Percentiles rank a stretch among this genome's conserved stretches.
phyloP scores from a whole-genome alignment of 2,329 filamentous ascomycete species.

The Talaromyces amestolkiae region DNA sequence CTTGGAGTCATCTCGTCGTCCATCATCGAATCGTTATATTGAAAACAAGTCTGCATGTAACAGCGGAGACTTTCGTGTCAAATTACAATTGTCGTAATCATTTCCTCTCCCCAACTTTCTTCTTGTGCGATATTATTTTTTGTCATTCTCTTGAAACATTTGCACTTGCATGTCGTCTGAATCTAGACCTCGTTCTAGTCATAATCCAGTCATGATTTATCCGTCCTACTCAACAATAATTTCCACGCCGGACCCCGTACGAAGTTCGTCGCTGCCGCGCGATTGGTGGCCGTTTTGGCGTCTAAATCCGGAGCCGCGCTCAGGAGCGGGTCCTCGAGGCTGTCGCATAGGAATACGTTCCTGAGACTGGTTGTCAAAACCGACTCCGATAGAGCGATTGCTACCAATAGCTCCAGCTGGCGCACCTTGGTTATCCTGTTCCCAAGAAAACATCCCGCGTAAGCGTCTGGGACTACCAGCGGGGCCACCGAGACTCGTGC shows the following conservation, averaged over 20 bases:
- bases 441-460: conserved; percentile 62
- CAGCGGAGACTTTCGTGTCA: conserved; percentile 11
- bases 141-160: conserved; percentile 11
- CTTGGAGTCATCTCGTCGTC: conserved; percentile 47
- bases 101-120: conserved; percentile 25
- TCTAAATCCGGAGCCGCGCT: conserved; percentile 58
- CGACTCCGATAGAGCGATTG: conserved; percentile 61
- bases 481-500: conserved; percentile 46
- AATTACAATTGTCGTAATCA: conserved; percentile 34
- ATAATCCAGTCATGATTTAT: conserved; percentile 5
- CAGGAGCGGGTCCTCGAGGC: conserved; percentile 60
- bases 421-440: conserved; percentile 49
- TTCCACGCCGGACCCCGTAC: conserved; percentile 59
- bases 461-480: conserved; percentile 58
- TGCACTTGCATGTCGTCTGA: conserved; percentile 12
- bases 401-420: conserved; percentile 59
- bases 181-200: neutral
- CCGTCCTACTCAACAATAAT: conserved; percentile 59
- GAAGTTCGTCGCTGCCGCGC: conserved; percentile 63
- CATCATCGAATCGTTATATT: conserved; percentile 47
- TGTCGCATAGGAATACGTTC: conserved; percentile 59
- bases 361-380: conserved; percentile 56
- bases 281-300: conserved; percentile 62
- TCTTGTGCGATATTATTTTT: conserved; percentile 8
- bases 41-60: conserved; percentile 14